Evolutionary conservation across 176 grass and related monocot species (phyloP).

Genomic region (Carex myosuroides): DNA sequence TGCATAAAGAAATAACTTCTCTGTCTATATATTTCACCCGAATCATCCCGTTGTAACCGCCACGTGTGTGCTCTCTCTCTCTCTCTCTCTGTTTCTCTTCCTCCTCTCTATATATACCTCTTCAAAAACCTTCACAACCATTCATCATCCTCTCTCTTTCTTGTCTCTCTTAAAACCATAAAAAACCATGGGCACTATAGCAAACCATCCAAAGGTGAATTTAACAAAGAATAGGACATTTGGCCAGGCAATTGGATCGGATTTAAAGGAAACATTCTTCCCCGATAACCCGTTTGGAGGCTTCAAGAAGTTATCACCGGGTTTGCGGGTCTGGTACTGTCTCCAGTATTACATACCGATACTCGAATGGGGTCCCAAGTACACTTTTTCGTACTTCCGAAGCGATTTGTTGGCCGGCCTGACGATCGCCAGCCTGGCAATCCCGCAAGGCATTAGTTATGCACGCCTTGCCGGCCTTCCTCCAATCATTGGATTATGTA

Average conservation of each 20-base stretch:
- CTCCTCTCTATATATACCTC: not conserved
- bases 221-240: conserved; percentile 32
- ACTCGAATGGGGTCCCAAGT: conserved; percentile 61
- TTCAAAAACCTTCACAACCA: not conserved
- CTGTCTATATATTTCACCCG: not conserved
- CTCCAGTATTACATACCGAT: conserved; percentile 73
- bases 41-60: not conserved
- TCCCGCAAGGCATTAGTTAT: conserved; percentile 99
- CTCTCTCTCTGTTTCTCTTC: not conserved
- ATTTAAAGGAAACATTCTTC: conserved; percentile 74
- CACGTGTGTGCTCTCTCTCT: conserved; percentile 7
- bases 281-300: conserved; percentile 86
- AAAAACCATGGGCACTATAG: conserved; percentile 41
- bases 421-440: conserved; percentile 96
- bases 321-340: conserved; percentile 21
- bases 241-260: conserved; percentile 15
- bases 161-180: conserved; percentile 13
- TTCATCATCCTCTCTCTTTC: not conserved
- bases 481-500: conserved; percentile 84
- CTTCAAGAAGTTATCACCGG: conserved; percentile 29
- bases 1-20: no score
- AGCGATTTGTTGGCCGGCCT: conserved; percentile 83
- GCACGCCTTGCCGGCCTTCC: conserved; percentile 82
- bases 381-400: conserved; percentile 49
- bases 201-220: conserved; percentile 41